A percentile compares a stretch with the other conserved stretches of the same genome.
Evolutionary conservation across 225 moss, liverwort and hornwort species (phyloP).

Genomic region (Sphagnum contortum): DNA sequence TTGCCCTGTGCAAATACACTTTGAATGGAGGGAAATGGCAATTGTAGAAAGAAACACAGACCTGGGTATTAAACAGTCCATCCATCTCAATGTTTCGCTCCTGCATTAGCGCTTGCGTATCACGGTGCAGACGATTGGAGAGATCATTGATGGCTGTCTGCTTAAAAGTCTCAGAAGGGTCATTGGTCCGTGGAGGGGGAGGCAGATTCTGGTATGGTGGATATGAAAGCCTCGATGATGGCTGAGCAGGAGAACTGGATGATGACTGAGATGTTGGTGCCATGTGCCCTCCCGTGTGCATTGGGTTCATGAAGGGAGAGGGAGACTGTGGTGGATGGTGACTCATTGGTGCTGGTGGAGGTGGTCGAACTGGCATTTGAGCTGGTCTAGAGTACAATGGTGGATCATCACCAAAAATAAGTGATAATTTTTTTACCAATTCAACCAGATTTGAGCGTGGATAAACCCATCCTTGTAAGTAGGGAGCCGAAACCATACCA

Average conservation of each 20-base stretch:
- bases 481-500: conserved; percentile 61
- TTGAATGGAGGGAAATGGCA: too few species aligned
- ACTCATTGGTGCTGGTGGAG: conserved; percentile 23
- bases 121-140: conserved; percentile 48
- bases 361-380: conserved; percentile 34
- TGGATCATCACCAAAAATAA: conserved; percentile 89
- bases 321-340: too few species aligned
- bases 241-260: conserved; percentile 32
- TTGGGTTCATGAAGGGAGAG: conserved; percentile 65
- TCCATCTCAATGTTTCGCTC: conserved; percentile 82
- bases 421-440: conserved; percentile 77
- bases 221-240: conserved; percentile 59
- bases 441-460: conserved; percentile 95
- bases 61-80: conserved; percentile 68
- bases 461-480: conserved; percentile 83
- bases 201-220: conserved; percentile 52
- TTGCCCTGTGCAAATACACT: too few species aligned
- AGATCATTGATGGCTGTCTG: conserved; percentile 46
- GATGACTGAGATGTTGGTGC: conserved; percentile 12
- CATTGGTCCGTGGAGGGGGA: conserved; percentile 41
- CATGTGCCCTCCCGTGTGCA: conserved; percentile 53
- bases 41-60: not conserved
- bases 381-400: conserved; percentile 81
- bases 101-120: conserved; percentile 43
- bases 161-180: conserved; percentile 70